Percentiles rank a stretch among this genome's conserved stretches.
Conservation (phyloP, 495 filamentous ascomycete genomes). For the Daldinia childiae region DNA sequence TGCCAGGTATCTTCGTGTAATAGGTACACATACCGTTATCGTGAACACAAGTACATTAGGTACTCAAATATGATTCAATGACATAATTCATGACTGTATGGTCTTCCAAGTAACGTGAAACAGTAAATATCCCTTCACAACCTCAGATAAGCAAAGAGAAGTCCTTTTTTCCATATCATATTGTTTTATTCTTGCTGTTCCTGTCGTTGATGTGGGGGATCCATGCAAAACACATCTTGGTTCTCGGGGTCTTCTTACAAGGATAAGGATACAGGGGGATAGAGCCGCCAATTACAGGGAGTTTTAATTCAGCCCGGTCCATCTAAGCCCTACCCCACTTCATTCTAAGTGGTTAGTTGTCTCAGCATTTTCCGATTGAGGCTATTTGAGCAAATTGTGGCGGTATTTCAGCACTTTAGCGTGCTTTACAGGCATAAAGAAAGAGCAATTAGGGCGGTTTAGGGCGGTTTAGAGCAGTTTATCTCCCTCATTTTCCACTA, state of each 20-base stretch:
- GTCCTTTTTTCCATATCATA: no score
- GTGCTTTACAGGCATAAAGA: not conserved
- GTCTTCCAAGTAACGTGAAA: not conserved
- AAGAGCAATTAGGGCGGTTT: not conserved
- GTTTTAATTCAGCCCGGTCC: not conserved
- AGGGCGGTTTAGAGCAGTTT: not conserved
- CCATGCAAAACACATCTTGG: constrained; percentile 13
- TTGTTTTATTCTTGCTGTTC: not conserved
- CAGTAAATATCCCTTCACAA: no score
- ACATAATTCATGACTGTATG: not conserved
- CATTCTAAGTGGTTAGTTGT: constrained; percentile 5
- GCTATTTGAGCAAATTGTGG: constrained; percentile 62
- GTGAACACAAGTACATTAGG: not conserved
- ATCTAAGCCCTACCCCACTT: not conserved
- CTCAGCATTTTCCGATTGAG: constrained; percentile 43
- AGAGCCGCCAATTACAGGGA: constrained; percentile 9
- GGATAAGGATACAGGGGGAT: not conserved
- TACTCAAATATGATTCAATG: not conserved
- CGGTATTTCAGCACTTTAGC: not conserved
- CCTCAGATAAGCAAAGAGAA: no score
- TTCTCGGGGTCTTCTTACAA: constrained; percentile 8
- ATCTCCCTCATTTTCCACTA: not conserved
- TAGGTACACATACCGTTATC: not conserved
- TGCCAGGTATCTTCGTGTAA: not conserved
- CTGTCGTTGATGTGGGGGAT: constrained; percentile 4